A percentile compares a stretch with the other conserved stretches of the same genome.
phyloP scores from a whole-genome alignment of 2,329 filamentous ascomycete species.

The Trichophyton verrucosum region DNA sequence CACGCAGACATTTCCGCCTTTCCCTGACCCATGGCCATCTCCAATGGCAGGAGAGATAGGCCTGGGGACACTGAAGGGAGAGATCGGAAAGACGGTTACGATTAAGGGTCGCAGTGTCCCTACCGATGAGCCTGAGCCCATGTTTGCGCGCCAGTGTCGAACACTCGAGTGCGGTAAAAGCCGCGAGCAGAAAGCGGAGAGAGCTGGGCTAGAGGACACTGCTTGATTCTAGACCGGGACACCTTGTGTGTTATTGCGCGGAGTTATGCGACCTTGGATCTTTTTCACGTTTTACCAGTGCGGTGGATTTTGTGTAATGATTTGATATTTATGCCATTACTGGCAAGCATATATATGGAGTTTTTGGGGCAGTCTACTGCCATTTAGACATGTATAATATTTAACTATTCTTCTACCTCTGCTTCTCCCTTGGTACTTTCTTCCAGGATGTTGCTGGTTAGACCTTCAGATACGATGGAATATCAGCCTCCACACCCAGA shows the following conservation, averaged over 20 bases:
- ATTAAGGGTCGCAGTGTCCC: conserved; percentile 9
- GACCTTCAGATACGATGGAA: background rate
- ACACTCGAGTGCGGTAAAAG: background rate
- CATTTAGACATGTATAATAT: background rate
- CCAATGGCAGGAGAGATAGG: conserved; percentile 21
- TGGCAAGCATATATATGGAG: conserved; percentile 3
- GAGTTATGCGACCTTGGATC: background rate
- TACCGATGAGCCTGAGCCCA: background rate
- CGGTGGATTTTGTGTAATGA: background rate
- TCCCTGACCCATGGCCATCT: conserved; percentile 22
- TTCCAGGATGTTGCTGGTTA: background rate
- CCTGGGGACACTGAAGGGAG: conserved; percentile 19
- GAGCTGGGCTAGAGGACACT: background rate
- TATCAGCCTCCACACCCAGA: background rate
- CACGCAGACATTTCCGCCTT: conserved; percentile 19
- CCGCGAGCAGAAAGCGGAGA: background rate
- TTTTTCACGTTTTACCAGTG: background rate
- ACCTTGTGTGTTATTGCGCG: background rate
- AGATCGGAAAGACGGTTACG: conserved; percentile 16
- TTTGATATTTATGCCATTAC: background rate
- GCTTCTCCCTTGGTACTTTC: background rate
- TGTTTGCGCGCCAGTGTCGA: background rate
- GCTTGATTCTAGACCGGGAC: background rate
- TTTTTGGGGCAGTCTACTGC: background rate
- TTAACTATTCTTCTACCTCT: background rate